phyloP scores from a whole-genome alignment of 1,284 basidiomycete species.

The Ustilago crameri region DNA sequence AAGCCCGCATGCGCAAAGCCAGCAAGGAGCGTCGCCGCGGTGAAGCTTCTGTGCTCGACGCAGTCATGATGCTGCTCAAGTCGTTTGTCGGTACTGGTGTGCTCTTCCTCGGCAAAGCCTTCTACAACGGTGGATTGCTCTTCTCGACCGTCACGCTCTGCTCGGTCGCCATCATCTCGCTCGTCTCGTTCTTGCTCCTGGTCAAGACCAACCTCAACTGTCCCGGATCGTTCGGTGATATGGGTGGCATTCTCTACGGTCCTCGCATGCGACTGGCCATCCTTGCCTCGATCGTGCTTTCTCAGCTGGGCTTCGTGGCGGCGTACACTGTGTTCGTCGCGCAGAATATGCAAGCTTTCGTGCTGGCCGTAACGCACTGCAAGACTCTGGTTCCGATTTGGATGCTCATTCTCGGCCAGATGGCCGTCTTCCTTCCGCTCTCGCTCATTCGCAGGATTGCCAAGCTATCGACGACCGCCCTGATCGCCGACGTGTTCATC shows the following conservation, averaged over 20 bases:
- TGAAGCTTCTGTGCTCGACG: conserved; percentile 64
- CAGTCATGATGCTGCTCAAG: conserved; percentile 73
- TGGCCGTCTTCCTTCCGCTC: conserved; percentile 77
- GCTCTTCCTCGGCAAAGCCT: conserved; percentile 95
- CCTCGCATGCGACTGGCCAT: conserved; percentile 91
- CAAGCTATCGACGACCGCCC: conserved; percentile 89
- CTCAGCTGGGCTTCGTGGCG: conserved; percentile 85
- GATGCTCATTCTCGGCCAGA: conserved; percentile 84
- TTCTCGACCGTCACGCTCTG: conserved; percentile 86
- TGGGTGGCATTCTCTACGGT: conserved; percentile 91
- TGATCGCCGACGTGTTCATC: conserved; percentile 95
- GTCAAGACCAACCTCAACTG: conserved; percentile 89
- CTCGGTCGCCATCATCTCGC: conserved; percentile 84
- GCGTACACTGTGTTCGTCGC: conserved; percentile 98
- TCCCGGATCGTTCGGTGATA: conserved; percentile 93
- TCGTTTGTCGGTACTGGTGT: conserved; percentile 97
- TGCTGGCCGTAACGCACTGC: conserved; percentile 86
- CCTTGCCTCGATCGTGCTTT: conserved; percentile 85
- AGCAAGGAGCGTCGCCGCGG: conserved; percentile 54
- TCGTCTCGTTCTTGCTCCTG: conserved; percentile 93
- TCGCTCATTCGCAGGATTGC: conserved; percentile 64
- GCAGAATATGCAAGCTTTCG: conserved; percentile 84
- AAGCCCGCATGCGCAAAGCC: conserved; percentile 52
- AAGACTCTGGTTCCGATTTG: conserved; percentile 77
- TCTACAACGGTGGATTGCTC: conserved; percentile 92